Conservation (phyloP, 2,329 filamentous ascomycete species). For the Onygena corvina region DNA sequence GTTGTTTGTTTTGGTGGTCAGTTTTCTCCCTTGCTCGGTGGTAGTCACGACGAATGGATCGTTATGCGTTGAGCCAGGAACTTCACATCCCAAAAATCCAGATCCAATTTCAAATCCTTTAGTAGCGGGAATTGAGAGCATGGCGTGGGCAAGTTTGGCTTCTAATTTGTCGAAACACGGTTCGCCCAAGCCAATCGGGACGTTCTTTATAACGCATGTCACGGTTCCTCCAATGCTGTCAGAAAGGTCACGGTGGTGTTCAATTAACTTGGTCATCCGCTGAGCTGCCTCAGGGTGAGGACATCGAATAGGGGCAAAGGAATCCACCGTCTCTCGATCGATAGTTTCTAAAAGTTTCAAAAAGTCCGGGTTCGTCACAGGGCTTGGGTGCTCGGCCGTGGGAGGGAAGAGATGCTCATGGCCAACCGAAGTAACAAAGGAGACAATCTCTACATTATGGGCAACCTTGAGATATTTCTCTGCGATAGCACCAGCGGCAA, state of each 20-base stretch:
- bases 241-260: constrained; percentile 60
- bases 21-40: constrained; percentile 37
- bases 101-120: constrained; percentile 95
- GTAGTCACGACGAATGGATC: constrained; percentile 56
- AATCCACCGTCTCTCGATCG: constrained; percentile 61
- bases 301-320: constrained; percentile 75
- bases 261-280: constrained; percentile 69
- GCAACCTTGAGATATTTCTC: constrained; percentile 79
- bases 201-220: constrained; percentile 81
- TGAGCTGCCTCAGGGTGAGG: constrained; percentile 53
- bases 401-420: constrained; percentile 64
- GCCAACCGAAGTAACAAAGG: constrained; percentile 80
- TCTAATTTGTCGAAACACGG: constrained; percentile 94
- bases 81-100: constrained; percentile 74
- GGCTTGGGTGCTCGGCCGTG: constrained; percentile 53
- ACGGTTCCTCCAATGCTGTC: constrained; percentile 94
- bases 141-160: constrained; percentile 79
- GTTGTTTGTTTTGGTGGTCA: constrained; percentile 88
- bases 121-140: constrained; percentile 87
- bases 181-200: constrained; percentile 76
- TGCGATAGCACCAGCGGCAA: constrained; percentile 81
- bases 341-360: constrained; percentile 60
- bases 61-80: constrained; percentile 84
- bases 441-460: constrained; percentile 80
- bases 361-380: constrained; percentile 66